Conservation (phyloP, 495 filamentous ascomycete genomes). For the Gamarada debralockiae region DNA sequence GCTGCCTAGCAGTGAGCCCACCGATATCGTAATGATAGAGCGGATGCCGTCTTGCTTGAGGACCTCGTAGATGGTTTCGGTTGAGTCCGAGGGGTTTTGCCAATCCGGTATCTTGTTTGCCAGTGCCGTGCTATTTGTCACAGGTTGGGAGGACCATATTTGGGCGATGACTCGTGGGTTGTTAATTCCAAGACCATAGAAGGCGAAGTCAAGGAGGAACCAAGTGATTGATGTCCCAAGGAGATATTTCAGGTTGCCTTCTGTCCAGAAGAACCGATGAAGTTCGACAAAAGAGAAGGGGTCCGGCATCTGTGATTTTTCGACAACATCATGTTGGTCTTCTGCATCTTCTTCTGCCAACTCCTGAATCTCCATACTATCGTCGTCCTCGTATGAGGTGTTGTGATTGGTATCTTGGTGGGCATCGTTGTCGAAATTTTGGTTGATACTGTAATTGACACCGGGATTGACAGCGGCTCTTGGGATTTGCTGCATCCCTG, state of each 20-base stretch:
- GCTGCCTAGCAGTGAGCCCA: constrained; percentile 35
- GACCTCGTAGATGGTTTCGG: constrained; percentile 29
- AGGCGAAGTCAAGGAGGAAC: constrained; percentile 55
- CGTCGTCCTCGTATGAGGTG: background rate
- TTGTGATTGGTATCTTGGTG: background rate
- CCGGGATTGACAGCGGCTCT: background rate
- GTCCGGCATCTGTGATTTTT: background rate
- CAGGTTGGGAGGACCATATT: constrained; percentile 26
- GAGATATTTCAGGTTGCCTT: constrained; percentile 33
- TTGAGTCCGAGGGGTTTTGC: constrained; percentile 20
- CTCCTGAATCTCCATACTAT: constrained; percentile 7
- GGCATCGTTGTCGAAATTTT: too few relatives aligned
- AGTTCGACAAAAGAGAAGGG: constrained; percentile 8
- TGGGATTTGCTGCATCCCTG: background rate
- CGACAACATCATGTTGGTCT: background rate
- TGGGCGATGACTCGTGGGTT: constrained; percentile 43
- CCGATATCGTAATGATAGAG: constrained; percentile 35
- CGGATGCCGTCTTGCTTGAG: constrained; percentile 30
- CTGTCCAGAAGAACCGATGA: constrained; percentile 40
- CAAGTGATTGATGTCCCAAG: constrained; percentile 62
- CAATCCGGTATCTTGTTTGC: constrained; percentile 12
- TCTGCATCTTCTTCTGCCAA: background rate
- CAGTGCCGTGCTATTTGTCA: background rate
- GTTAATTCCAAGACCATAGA: constrained; percentile 70
- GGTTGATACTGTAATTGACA: too few relatives aligned